Percentiles rank a stretch among this genome's conserved stretches.
These are phyloP conservation scores for Thinopyrum elongatum DNA, from an alignment of 176 grass and related monocot species.

Conservation along the genomic window DNA sequence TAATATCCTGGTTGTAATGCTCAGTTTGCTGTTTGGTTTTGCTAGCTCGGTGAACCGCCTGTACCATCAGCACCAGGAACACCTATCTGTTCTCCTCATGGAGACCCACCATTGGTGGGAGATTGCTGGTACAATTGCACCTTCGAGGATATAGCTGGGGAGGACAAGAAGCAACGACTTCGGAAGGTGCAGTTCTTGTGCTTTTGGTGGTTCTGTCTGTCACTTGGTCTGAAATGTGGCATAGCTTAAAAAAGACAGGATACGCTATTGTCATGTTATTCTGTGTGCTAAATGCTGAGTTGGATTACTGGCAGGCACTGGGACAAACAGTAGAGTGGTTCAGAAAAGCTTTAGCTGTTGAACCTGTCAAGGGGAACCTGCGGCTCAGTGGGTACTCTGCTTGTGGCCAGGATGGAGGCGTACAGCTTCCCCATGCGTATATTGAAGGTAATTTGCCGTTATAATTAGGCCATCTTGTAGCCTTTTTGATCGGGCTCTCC, in stretches of 20 bases:
- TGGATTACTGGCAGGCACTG: slow-evolving; percentile 55
- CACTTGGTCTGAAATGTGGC: not conserved
- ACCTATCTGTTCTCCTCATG: slow-evolving; percentile 80
- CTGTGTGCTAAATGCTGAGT: slow-evolving; percentile 28
- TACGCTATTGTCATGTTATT: not conserved
- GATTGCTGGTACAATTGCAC: slow-evolving; percentile 99
- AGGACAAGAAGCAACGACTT: slow-evolving; percentile 92
- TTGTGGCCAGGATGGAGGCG: slow-evolving; percentile 97
- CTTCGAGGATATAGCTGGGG: slow-evolving; percentile 80
- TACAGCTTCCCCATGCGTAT: slow-evolving; percentile 94
- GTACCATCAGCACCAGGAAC: slow-evolving; percentile 47
- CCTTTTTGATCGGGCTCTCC: not conserved
- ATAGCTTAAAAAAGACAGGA: not conserved
- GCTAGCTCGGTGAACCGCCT: slow-evolving; percentile 85
- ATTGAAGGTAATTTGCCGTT: slow-evolving; percentile 65
- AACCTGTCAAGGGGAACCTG: slow-evolving; percentile 97
- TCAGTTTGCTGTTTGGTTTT: slow-evolving; percentile 17
- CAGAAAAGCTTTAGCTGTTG: slow-evolving; percentile 94
- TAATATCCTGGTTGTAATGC: not conserved
- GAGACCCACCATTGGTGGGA: slow-evolving; percentile 73
- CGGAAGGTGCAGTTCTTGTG: slow-evolving; percentile 70
- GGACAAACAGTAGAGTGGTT: slow-evolving; percentile 98
- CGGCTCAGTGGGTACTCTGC: slow-evolving; percentile 97
- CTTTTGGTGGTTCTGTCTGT: not conserved
- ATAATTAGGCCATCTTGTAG: not conserved